These are phyloP conservation scores for Amphibolis antarctica DNA, from an alignment of 106 monocot genomes.

Conservation along the genomic window DNA sequence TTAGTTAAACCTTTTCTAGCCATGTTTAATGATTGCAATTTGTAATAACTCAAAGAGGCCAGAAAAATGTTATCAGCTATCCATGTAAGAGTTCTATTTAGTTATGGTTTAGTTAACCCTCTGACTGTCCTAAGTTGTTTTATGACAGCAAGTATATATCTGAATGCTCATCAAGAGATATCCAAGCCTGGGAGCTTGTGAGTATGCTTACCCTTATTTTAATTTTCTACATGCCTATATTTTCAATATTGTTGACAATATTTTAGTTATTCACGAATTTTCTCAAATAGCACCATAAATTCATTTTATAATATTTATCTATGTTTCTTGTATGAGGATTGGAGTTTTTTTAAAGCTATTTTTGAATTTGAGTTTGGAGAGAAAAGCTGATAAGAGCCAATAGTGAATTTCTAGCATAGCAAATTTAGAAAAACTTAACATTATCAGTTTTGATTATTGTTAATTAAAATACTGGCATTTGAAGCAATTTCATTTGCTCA, in stretches of 20 bases:
- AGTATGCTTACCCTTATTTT: background rate
- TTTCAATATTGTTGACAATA: background rate
- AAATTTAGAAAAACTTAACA: background rate
- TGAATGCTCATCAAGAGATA: constrained; percentile 1
- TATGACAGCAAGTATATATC: constrained; percentile 9
- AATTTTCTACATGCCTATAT: background rate
- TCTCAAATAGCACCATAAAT: background rate
- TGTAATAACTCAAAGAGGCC: too few relatives aligned
- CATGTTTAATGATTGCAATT: too few relatives aligned
- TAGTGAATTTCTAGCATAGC: too few relatives aligned
- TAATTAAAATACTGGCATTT: background rate
- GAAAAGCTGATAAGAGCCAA: background rate
- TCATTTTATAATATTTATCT: background rate
- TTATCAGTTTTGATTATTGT: background rate
- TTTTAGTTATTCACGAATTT: background rate
- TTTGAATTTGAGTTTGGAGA: background rate
- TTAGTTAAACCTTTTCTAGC: too few relatives aligned
- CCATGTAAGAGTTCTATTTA: background rate
- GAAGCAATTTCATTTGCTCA: background rate
- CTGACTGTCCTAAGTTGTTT: background rate
- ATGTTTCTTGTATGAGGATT: background rate
- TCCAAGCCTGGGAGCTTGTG: constrained; percentile 17
- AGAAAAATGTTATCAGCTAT: too few relatives aligned
- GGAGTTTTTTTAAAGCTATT: background rate
- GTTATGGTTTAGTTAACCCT: background rate